These are phyloP conservation scores for Syzygium oleosum DNA, from an alignment of 345 rosid species.

Conservation along the genomic window DNA sequence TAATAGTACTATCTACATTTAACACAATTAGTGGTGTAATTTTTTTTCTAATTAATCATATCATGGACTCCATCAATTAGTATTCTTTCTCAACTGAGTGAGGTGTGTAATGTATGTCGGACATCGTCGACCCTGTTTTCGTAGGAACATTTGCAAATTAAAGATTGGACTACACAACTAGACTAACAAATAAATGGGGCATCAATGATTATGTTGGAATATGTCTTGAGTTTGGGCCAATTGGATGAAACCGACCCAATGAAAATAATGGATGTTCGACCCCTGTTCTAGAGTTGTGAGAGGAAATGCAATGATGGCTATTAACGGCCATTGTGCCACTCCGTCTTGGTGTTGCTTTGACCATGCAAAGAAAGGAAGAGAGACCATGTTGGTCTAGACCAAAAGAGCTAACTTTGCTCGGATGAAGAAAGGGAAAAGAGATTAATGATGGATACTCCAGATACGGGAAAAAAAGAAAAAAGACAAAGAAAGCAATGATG, in stretches of 20 bases:
- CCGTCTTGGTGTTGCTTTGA: not conserved
- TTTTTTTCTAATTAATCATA: not conserved
- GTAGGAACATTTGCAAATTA: too few species aligned
- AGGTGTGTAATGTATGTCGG: not conserved
- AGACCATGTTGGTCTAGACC: not conserved
- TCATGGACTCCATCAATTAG: not conserved
- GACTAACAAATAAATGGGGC: not conserved
- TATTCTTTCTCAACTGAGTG: not conserved
- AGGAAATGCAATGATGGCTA: not conserved
- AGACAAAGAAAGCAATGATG: too few species aligned
- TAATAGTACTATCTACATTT: not conserved
- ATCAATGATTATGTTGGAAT: not conserved
- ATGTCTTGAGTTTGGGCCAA: not conserved
- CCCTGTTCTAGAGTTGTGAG: not conserved
- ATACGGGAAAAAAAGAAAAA: too few species aligned
- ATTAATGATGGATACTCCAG: too few species aligned
- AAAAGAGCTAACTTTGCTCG: not conserved
- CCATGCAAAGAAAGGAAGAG: not conserved
- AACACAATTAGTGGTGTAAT: not conserved
- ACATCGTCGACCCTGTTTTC: not conserved
- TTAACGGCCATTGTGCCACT: not conserved
- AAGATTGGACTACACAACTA: not conserved
- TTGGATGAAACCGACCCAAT: not conserved
- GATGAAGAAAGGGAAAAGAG: not conserved
- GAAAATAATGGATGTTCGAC: not conserved